phyloP scores from a whole-genome alignment of 495 filamentous ascomycete genomes.

The Penicillium pulvis region DNA sequence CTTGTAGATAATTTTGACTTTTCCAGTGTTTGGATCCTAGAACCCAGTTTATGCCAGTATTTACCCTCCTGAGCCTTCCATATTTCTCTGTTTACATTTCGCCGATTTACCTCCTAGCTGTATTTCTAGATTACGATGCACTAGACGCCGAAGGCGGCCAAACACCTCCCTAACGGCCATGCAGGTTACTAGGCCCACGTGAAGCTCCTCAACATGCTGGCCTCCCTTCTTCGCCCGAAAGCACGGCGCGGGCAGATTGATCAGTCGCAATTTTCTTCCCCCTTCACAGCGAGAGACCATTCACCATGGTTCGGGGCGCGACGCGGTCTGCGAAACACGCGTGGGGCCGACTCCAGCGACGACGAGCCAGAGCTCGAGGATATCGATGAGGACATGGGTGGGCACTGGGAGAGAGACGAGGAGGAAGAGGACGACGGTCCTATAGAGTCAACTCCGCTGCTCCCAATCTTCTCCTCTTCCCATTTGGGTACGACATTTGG shows the following conservation, averaged over 20 bases:
- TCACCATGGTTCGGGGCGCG: conserved; percentile 32
- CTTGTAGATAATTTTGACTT: background rate
- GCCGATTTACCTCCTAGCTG: background rate
- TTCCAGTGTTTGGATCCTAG: background rate
- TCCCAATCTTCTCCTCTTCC: conserved; percentile 81
- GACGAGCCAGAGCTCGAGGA: conserved; percentile 40
- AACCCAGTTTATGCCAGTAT: background rate
- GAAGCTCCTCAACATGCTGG: conserved; percentile 39
- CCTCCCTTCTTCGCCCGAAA: conserved; percentile 51
- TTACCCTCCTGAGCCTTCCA: background rate
- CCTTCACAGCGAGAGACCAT: conserved; percentile 35
- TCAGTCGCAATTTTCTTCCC: conserved; percentile 53
- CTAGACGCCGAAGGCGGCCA: background rate
- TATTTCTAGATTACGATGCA: background rate
- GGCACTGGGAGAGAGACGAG: conserved; percentile 49
- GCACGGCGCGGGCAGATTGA: conserved; percentile 38
- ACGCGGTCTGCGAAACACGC: conserved; percentile 16
- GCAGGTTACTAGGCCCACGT: conserved; percentile 10
- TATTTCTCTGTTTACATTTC: background rate
- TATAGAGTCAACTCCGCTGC: conserved; percentile 59
- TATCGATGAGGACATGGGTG: conserved; percentile 36
- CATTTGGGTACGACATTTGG: conserved; percentile 63
- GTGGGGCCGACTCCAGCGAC: conserved; percentile 9
- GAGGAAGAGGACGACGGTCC: conserved; percentile 60
- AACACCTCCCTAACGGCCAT: conserved; percentile 12